phyloP scores from a whole-genome alignment of 228 moss, liverwort and hornwort genomes.

The Sphagnum magellanicum region DNA sequence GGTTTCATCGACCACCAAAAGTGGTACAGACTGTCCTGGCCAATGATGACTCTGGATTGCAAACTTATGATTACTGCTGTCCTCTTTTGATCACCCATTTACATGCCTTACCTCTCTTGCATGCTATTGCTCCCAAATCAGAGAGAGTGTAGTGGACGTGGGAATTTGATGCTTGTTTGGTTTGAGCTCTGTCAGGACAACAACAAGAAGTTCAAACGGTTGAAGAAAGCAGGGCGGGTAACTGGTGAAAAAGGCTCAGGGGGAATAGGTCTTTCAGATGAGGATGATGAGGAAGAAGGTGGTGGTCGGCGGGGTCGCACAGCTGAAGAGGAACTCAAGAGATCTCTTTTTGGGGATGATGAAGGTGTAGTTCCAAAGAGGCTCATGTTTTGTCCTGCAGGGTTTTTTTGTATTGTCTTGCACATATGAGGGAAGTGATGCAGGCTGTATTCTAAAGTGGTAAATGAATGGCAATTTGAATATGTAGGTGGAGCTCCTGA shows the following conservation, averaged over 20 bases:
- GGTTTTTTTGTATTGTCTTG: too few species aligned
- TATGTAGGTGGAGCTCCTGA: conserved; percentile 47
- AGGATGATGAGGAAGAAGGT: conserved; percentile 87
- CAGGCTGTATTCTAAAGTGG: too few species aligned
- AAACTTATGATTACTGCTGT: too few species aligned
- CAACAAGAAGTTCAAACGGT: conserved; percentile 82
- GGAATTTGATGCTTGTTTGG: neutral
- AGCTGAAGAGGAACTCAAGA: conserved; percentile 91
- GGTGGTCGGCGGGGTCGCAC: conserved; percentile 79
- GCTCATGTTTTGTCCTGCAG: neutral
- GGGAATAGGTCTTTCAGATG: conserved; percentile 73
- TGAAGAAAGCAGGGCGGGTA: conserved; percentile 65
- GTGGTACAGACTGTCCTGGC: conserved; percentile 44
- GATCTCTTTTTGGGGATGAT: conserved; percentile 84
- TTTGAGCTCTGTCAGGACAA: conserved; percentile 44
- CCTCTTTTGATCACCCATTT: too few species aligned
- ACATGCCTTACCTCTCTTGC: too few species aligned
- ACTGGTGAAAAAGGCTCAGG: conserved; percentile 36
- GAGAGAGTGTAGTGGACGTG: neutral
- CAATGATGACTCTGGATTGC: neutral
- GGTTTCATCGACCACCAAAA: conserved; percentile 75
- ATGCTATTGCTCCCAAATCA: too few species aligned
- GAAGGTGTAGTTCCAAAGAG: conserved; percentile 47
- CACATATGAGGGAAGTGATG: too few species aligned
- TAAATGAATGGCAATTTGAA: neutral